These are phyloP conservation scores for Tremella mesenterica DNA, from an alignment of 768 basidiomycete genomes.

Conservation along the genomic window DNA sequence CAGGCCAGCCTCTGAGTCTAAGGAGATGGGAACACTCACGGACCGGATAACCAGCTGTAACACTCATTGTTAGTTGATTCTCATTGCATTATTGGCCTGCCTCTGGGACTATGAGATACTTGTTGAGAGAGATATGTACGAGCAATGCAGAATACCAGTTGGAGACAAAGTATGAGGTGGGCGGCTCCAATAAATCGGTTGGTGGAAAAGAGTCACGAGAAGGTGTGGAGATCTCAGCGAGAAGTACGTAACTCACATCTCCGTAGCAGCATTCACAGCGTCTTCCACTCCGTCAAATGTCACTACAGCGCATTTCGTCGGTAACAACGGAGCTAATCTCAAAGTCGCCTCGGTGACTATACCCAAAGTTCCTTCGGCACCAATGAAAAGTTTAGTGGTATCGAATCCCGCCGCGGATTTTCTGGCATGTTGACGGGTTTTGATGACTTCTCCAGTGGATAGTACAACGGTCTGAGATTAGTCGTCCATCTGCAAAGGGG, in stretches of 20 bases:
- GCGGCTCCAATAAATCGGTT: too few relatives aligned
- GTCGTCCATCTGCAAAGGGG: background rate
- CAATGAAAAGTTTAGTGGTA: conserved; percentile 76
- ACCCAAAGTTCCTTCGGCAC: conserved; percentile 80
- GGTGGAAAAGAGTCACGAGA: too few relatives aligned
- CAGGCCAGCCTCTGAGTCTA: background rate
- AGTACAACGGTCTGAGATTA: conserved; percentile 68
- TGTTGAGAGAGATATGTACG: conserved; percentile 48
- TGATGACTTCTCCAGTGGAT: conserved; percentile 80
- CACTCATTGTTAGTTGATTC: too few relatives aligned
- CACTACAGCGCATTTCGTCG: conserved; percentile 77
- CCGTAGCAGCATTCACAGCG: conserved; percentile 72
- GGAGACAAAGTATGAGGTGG: too few relatives aligned
- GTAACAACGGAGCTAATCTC: conserved; percentile 67
- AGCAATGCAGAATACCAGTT: background rate
- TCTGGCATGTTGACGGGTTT: conserved; percentile 55
- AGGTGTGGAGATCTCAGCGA: too few relatives aligned
- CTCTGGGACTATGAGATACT: too few relatives aligned
- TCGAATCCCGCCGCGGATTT: conserved; percentile 87
- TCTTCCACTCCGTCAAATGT: conserved; percentile 71
- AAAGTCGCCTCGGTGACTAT: conserved; percentile 87
- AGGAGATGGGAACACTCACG: conserved; percentile 50
- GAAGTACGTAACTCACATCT: conserved; percentile 52
- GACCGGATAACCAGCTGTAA: conserved; percentile 59
- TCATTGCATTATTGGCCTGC: too few relatives aligned